Evolutionary conservation across 2,329 filamentous ascomycete genomes (phyloP), one percentile per base, ranked within the genome.

Genomic region (Colletotrichum orbiculare): DNA sequence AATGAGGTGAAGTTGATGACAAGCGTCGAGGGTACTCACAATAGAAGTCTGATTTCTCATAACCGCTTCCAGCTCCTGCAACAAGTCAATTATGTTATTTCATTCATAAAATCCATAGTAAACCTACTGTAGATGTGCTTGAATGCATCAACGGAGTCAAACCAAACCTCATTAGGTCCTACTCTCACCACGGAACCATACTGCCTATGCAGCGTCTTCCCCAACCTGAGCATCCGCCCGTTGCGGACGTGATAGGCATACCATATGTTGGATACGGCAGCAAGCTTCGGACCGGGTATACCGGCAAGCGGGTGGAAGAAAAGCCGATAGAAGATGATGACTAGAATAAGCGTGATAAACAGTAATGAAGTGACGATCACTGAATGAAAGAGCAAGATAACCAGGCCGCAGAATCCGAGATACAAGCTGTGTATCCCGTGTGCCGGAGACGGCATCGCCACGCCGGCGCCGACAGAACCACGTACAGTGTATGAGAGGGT

Each of bases 101-200:
- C 13, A 41, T 13, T 41, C 38, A 41, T 41, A 2, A 13, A 45
- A n/a, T 45, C 15, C 34, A 7, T 6, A 37, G 11, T 10, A 11
- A 33, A 70, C 78, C 15, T 66, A 83, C 83, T 74, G 71, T 86
- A 86, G 8, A 85, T 83, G 1, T 74, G 69, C 59, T 78, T 78
- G 64, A 82, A 84, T 0, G 80, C 84, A 52, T 84, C 81, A 25
- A 71, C 76, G 3, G 78, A 82, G 62, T 82, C 74, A 35, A 86
- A 81, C 81, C 84, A 86, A 6, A 87, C 77, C 69, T 87, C 84
- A 39, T 85, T 79, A 0, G 85, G 85, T 0, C 82, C 82, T 8
- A 87, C 79, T 0, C 85, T 78, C n/a, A 87, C 85, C 2, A 79
- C 74, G 0, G 82, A 78, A 0, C 85, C 85, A 64, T 86, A 86